phyloP scores from a whole-genome alignment of 345 rosid genomes.

The Balakata baccata region DNA sequence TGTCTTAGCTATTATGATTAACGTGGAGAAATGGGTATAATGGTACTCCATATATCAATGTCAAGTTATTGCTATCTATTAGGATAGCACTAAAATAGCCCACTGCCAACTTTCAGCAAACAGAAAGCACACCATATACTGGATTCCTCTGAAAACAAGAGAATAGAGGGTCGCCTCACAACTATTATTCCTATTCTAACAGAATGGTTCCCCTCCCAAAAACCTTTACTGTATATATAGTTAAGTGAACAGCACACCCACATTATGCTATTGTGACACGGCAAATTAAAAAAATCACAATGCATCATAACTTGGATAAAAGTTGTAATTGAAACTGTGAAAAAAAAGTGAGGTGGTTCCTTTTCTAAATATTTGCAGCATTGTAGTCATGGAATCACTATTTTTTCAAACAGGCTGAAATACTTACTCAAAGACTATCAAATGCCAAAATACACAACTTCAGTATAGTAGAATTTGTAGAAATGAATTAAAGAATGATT shows the following conservation, averaged over 20 bases:
- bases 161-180: neutral
- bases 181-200: neutral
- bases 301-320: too few relatives aligned
- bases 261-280: too few relatives aligned
- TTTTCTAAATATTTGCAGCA: neutral
- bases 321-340: neutral
- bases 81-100: neutral
- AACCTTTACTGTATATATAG: neutral
- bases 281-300: too few relatives aligned
- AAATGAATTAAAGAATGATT: too few relatives aligned
- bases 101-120: too few relatives aligned
- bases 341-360: neutral
- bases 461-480: neutral
- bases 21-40: too few relatives aligned
- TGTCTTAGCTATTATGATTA: too few relatives aligned
- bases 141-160: too few relatives aligned
- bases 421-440: neutral
- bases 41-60: neutral
- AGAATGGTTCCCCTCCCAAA: neutral
- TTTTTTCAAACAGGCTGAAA: neutral
- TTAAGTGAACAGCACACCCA: too few relatives aligned
- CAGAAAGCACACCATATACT: too few relatives aligned
- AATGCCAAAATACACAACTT: neutral
- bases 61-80: neutral
- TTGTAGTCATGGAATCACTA: too few relatives aligned